Percentiles rank a stretch among this genome's conserved stretches.
These are phyloP conservation scores for Chondrostereum purpureum DNA, from an alignment of 1,284 basidiomycete genomes.

Conservation along the genomic window DNA sequence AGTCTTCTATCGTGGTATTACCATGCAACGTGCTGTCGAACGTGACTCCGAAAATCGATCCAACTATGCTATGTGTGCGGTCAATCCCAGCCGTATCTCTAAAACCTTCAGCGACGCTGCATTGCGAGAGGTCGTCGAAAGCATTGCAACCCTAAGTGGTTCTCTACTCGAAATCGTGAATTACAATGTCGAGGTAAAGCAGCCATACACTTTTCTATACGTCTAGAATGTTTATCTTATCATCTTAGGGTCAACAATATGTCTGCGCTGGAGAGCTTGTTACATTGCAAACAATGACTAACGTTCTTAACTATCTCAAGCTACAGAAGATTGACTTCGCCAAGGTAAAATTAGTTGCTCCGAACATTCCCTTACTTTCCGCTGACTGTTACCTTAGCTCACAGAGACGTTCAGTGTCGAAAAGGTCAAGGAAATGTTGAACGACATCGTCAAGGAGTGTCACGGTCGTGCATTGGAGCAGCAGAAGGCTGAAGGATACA, in stretches of 20 bases:
- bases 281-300: constrained; percentile 89
- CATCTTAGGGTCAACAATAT: constrained; percentile 85
- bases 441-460: constrained; percentile 85
- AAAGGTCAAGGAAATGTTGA: constrained; percentile 88
- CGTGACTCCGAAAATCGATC: constrained; percentile 89
- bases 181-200: constrained; percentile 87
- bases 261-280: constrained; percentile 96
- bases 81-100: constrained; percentile 94
- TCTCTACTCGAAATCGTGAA: constrained; percentile 94
- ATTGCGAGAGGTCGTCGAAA: constrained; percentile 91
- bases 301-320: constrained; percentile 96
- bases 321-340: constrained; percentile 94
- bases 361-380: constrained; percentile 6
- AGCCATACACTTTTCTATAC: constrained; percentile 2
- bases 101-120: constrained; percentile 91
- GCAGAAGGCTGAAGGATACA: constrained; percentile 80
- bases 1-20: constrained; percentile 99
- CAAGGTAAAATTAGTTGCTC: constrained; percentile 51
- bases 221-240: constrained; percentile 4
- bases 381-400: constrained; percentile 43
- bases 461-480: constrained; percentile 74
- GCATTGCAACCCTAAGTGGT: constrained; percentile 71
- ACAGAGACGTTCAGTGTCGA: constrained; percentile 80
- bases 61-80: constrained; percentile 98
- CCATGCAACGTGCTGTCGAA: constrained; percentile 98